phyloP scores from a whole-genome alignment of 495 filamentous ascomycete genomes.

The Aspergillus homomorphus region DNA sequence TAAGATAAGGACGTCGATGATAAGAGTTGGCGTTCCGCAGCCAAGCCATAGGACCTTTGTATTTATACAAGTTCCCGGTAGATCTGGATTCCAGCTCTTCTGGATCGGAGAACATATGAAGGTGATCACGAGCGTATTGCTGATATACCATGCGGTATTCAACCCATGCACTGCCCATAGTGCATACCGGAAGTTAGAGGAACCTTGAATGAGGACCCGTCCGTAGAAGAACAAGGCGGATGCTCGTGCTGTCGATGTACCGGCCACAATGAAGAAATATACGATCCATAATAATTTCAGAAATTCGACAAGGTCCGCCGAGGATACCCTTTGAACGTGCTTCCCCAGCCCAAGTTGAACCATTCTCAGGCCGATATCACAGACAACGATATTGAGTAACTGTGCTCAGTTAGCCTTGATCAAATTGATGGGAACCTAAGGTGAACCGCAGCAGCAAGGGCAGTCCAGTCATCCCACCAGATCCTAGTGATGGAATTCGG shows the following conservation, averaged over 20 bases:
- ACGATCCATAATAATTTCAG: not conserved
- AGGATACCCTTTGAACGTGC: not conserved
- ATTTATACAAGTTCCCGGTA: not conserved
- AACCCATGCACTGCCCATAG: not conserved
- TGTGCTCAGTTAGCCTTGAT: not conserved
- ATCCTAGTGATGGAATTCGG: not conserved
- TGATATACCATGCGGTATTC: not conserved
- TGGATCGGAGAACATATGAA: not conserved
- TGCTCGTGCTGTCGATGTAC: not conserved
- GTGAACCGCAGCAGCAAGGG: not conserved
- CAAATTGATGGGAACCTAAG: not conserved
- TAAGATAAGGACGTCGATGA: not conserved
- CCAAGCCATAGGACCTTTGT: not conserved
- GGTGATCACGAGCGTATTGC: not conserved
- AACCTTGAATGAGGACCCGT: not conserved
- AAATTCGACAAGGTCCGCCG: not conserved
- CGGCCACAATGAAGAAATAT: not conserved
- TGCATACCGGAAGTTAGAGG: not conserved
- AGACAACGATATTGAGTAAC: not conserved
- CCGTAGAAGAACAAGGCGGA: not conserved
- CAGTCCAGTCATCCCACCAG: slow-evolving; percentile 2
- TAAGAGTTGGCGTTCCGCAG: not conserved
- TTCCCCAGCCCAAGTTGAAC: not conserved
- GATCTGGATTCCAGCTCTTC: not conserved
- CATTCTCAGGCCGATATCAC: not conserved